A percentile compares a stretch with the other conserved stretches of the same genome.
These are phyloP conservation scores for Solanum paucissectum DNA, from an alignment of 257 asterid genomes.

Conservation along the genomic window DNA sequence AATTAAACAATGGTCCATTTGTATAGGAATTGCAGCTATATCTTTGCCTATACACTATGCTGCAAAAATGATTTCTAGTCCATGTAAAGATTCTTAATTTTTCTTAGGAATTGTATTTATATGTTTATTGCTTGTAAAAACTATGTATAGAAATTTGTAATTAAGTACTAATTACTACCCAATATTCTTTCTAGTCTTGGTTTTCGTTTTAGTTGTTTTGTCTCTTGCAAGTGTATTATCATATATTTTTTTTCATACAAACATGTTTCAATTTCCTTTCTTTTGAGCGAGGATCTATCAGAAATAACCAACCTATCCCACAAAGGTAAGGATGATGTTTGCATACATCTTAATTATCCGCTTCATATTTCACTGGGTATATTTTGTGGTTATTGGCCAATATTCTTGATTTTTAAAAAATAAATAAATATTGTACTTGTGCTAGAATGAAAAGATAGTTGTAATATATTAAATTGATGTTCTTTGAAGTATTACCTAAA, in stretches of 20 bases:
- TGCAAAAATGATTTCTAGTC: constrained; percentile 1
- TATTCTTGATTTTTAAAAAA: background rate
- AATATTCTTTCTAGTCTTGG: background rate
- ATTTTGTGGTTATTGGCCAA: background rate
- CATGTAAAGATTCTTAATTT: background rate
- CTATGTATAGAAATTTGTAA: background rate
- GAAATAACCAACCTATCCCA: fast-evolving
- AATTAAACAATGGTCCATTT: constrained; percentile 18
- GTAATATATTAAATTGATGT: background rate
- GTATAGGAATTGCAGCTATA: constrained; percentile 20
- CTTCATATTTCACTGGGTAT: background rate
- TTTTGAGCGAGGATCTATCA: background rate
- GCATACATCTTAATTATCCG: background rate
- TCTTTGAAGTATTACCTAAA: background rate
- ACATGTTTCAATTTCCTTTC: background rate
- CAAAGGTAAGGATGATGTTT: fast-evolving
- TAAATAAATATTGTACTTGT: background rate
- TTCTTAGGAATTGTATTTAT: background rate
- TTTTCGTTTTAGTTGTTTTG: background rate
- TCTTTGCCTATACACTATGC: constrained; percentile 18
- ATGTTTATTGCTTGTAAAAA: background rate
- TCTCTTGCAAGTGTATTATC: background rate
- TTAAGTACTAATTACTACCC: background rate
- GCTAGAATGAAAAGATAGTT: background rate
- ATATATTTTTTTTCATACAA: background rate